Percentiles rank a stretch among this genome's conserved stretches.
Evolutionary conservation across 805 yeast genomes (phyloP).

Genomic region (Ogataea populi-albae): DNA sequence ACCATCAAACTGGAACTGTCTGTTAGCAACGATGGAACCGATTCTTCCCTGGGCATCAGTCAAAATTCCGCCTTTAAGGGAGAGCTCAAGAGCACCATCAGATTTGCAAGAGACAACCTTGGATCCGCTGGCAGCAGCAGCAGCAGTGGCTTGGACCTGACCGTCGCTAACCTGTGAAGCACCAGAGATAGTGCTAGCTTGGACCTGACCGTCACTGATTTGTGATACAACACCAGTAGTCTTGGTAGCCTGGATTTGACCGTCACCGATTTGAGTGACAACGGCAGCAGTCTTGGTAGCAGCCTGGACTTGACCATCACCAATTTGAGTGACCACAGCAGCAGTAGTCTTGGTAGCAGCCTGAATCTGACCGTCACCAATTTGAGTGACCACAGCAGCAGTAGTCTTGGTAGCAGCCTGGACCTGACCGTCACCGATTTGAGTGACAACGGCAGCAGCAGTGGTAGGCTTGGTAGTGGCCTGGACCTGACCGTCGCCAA

Average conservation of each 20-base stretch:
- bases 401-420: conserved; percentile 41
- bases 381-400: conserved; percentile 36
- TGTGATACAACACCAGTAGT: conserved; percentile 32
- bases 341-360: conserved; percentile 34
- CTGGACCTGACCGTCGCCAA: conserved; percentile 46
- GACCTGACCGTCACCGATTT: conserved; percentile 47
- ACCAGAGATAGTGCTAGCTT: conserved; percentile 34
- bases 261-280: conserved; percentile 31
- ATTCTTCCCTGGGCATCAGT: conserved; percentile 50
- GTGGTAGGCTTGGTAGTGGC: conserved; percentile 42
- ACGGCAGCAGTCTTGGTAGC: conserved; percentile 34
- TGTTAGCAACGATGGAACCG: conserved; percentile 59
- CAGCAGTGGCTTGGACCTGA: conserved; percentile 38
- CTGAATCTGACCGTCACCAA: conserved; percentile 46
- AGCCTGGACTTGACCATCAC: conserved; percentile 38
- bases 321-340: conserved; percentile 35
- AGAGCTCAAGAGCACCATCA: conserved; percentile 41
- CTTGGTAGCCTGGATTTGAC: conserved; percentile 30
- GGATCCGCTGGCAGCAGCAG: conserved; percentile 15
- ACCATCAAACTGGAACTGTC: conserved; percentile 66
- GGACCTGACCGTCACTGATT: conserved; percentile 47
- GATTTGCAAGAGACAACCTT: conserved; percentile 34
- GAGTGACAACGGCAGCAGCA: conserved; percentile 35
- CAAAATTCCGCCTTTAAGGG: conserved; percentile 40
- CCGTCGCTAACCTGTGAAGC: conserved; percentile 47